Evolutionary conservation across 176 grass and related monocot genomes (phyloP).

Genomic region (Aegilops sharonensis): DNA sequence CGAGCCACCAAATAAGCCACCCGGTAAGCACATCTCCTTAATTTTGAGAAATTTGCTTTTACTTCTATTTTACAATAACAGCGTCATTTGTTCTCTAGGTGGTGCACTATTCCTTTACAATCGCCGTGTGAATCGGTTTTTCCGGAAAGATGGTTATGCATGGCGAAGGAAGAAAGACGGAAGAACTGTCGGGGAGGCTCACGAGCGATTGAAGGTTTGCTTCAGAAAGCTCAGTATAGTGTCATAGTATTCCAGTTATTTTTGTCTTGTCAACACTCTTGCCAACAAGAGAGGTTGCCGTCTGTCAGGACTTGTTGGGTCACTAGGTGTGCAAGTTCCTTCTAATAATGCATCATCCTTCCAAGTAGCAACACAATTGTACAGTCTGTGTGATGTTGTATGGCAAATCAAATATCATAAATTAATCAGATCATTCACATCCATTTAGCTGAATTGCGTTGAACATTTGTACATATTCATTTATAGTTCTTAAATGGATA

Average conservation of each 20-base stretch:
- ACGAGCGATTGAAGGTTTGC: slow-evolving; percentile 87
- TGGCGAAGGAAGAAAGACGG: slow-evolving; percentile 96
- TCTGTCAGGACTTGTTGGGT: not conserved
- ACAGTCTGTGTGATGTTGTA: not conserved
- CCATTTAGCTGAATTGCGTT: not conserved
- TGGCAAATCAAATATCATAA: not conserved
- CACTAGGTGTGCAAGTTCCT: not conserved
- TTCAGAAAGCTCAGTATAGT: slow-evolving; percentile 14
- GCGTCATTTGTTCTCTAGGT: slow-evolving; percentile 44
- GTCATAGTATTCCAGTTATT: slow-evolving; percentile 15
- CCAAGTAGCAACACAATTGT: not conserved
- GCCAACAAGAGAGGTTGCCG: not conserved
- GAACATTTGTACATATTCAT: not conserved
- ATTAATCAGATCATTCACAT: not conserved
- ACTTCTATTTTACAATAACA: slow-evolving; percentile 18
- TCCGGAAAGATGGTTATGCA: slow-evolving; percentile 88
- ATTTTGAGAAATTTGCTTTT: slow-evolving; percentile 8
- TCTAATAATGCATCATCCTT: not conserved
- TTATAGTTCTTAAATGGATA: slow-evolving; percentile 2
- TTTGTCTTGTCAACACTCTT: slow-evolving; percentile 16
- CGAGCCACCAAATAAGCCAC: slow-evolving; percentile 67
- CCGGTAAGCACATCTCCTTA: slow-evolving; percentile 45
- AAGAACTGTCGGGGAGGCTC: slow-evolving; percentile 87
- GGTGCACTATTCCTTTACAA: slow-evolving; percentile 96
- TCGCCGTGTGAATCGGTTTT: slow-evolving; percentile 84